Evolutionary conservation across 192 early-diverging fungal genomes (phyloP), one percentile per base, ranked within the genome.

Genomic region (Coemansia sp.): DNA sequence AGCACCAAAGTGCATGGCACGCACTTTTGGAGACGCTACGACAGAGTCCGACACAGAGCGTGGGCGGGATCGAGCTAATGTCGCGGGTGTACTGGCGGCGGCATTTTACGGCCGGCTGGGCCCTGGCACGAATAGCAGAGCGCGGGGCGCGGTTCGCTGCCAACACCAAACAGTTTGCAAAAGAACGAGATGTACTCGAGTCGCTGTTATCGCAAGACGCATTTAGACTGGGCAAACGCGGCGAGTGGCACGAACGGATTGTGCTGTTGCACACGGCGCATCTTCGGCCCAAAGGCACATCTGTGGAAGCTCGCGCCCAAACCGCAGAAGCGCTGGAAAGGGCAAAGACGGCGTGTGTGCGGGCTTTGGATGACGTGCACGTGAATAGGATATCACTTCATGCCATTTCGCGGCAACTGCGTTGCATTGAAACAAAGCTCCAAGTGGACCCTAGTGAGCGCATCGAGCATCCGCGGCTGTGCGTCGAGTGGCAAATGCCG

Each of bases 161-260:
- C 10, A 84, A 69, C 10, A 67, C 87, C 38, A 85, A 85, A 42
- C 74, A 80, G 31, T 86, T 82, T 42, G 67, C 72, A 3, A 67
- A 81, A 17, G 89, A 90, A 37, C 81, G 82, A 1, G 55, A 71
- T 9, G 61, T 90, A 2, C 51, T 90, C 2, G 69, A 77, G 50
- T 82, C 84, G 49, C 48, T 90, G 23, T 65, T 90, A 0, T 78
- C 82, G 10, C 89, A 90, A 51, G 66, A 64, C 0, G 63, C 80
- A 6, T 90, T 88, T 37, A 72, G 76, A 0, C 55, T 86, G 6
- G 82, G 81, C 21, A 71, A 74, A 25, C 74, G 89, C 20, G 89
- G 89, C 15, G 64, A 71, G 4, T 90, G 89, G 89, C 88, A 88
- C 53, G 86, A 88, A 36, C 75, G 89, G 19, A 67, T 90, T 5